These are phyloP conservation scores for Aspergillus baeticus DNA, from an alignment of 495 filamentous ascomycete genomes.

Conservation along the genomic window DNA sequence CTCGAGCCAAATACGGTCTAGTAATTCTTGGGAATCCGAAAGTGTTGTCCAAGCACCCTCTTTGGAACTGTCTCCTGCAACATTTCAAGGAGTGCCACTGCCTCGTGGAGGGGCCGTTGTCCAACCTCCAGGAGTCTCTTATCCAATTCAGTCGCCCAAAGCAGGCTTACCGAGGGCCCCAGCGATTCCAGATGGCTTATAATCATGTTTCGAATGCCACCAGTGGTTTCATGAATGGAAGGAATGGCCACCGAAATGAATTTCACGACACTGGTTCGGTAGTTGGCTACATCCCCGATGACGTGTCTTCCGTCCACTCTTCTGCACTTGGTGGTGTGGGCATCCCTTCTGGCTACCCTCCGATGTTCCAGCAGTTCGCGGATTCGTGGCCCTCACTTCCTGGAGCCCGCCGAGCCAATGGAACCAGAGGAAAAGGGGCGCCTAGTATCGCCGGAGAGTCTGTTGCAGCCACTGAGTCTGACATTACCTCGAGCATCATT, in stretches of 20 bases:
- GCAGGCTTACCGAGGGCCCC: conserved; percentile 85
- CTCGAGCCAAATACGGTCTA: conserved; percentile 91
- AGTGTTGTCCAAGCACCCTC: conserved; percentile 93
- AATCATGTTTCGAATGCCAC: conserved; percentile 60
- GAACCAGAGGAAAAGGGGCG: conserved; percentile 59
- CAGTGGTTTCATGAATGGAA: conserved; percentile 47
- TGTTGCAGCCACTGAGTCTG: conserved; percentile 83
- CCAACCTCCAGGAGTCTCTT: conserved; percentile 90
- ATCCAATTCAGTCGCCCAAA: conserved; percentile 95
- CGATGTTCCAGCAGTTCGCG: conserved; percentile 92
- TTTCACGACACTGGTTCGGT: conserved; percentile 85
- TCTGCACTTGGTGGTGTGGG: conserved; percentile 84
- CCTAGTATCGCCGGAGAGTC: conserved; percentile 88
- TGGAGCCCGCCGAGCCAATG: conserved; percentile 60
- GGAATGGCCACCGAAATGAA: conserved; percentile 61
- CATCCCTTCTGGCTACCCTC: conserved; percentile 78
- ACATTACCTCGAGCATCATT: conserved; percentile 67
- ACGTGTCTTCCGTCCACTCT: conserved; percentile 93
- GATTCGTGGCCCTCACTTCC: conserved; percentile 84
- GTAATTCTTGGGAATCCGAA: conserved; percentile 98
- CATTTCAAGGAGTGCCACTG: conserved; percentile 98
- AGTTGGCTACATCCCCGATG: conserved; percentile 91
- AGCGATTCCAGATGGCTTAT: conserved; percentile 84
- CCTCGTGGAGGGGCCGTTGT: conserved; percentile 94
- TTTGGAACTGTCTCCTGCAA: conserved; percentile 94